Base-by-base conservation (phyloP, 495 filamentous ascomycete genomes). In the Recurvomyces mirabilis region DNA sequence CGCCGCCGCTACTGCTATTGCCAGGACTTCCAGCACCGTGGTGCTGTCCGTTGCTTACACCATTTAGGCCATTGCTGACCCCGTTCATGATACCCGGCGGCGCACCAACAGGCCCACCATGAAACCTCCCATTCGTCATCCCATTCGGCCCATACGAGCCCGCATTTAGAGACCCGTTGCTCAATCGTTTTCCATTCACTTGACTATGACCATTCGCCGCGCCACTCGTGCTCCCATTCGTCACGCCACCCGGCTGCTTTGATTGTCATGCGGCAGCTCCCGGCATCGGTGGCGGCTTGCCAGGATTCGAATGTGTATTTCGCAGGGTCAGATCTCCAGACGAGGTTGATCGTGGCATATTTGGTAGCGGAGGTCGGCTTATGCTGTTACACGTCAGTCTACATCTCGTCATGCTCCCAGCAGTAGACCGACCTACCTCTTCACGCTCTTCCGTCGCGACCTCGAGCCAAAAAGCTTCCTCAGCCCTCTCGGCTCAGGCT, bases 171-270 rank as follows among this genome's bases (percentile, higher is more conserved):
- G 17, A 24, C 14, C 5, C 20, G 15, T 26, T 7, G 13, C 34
- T n/a, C 18, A 32, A n/a, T 15, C 30, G 30, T 4, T 32, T 4
- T 4, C 4, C 30, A 32, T 32, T 12, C 30, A 4, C n/a, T 32
- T 18, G 34, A 20, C 36, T 14, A 41, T 41, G 22, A 4, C 38
- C 38, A 41, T 41, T 41, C 21, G 38, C 10, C 18, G 23, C 20
- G 38, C 22, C 38, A 15, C 30, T 6, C 13, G 5, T 13, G 21
- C 32, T 30, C 17, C 12, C 14, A 22, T 51, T 51, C n/a, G 28
- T 18, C 49, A 33, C 18, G 50, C 50, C 50, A 26, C 50, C 45
- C 50, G 43, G 45, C 50, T 14, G 26, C 50, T 47, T 35, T 43
- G 25, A 40, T 48, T 52, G 49, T 52, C 49, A 52, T 17, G 42